A percentile compares a stretch with the other conserved stretches of the same genome.
Conservation (phyloP, 805 yeast species). For the Clavispora asparagi region DNA sequence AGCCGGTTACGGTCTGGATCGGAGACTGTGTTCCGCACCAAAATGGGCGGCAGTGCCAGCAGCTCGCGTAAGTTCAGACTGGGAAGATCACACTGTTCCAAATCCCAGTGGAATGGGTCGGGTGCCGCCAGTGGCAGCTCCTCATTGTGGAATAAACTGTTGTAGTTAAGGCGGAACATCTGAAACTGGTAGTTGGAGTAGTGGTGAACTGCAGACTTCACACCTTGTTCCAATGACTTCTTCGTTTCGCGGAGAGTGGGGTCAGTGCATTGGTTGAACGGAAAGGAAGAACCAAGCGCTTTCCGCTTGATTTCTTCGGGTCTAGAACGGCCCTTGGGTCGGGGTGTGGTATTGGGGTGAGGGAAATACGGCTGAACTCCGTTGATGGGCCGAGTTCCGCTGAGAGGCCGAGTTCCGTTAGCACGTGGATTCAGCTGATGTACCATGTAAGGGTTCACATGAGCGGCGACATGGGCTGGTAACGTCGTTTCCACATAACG, state of each 20-base stretch:
- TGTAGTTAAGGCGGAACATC: background rate
- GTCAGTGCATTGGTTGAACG: conserved; percentile 9
- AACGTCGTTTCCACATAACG: background rate
- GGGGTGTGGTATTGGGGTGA: background rate
- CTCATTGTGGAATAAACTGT: background rate
- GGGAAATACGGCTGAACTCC: background rate
- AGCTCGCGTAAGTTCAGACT: background rate
- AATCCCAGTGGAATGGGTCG: background rate
- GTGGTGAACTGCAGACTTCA: conserved; percentile 3
- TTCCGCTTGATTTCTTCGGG: background rate
- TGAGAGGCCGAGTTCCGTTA: background rate
- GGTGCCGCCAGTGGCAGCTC: background rate
- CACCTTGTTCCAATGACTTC: conserved; percentile 6
- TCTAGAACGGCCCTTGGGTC: too few relatives aligned
- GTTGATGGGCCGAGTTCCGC: too few relatives aligned
- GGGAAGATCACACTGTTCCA: background rate
- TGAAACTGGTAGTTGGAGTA: background rate
- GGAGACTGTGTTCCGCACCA: background rate
- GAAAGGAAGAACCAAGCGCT: conserved; percentile 2
- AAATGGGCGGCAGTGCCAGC: conserved; percentile 2
- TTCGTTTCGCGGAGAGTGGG: conserved; percentile 5
- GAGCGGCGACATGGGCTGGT: background rate
- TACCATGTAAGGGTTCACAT: background rate
- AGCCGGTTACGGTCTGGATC: background rate
- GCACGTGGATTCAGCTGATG: background rate